Percentiles rank a stretch among this genome's conserved stretches.
These are phyloP conservation scores for Gliomastix tumulicola DNA, from an alignment of 2,329 filamentous ascomycete species.

Conservation along the genomic window DNA sequence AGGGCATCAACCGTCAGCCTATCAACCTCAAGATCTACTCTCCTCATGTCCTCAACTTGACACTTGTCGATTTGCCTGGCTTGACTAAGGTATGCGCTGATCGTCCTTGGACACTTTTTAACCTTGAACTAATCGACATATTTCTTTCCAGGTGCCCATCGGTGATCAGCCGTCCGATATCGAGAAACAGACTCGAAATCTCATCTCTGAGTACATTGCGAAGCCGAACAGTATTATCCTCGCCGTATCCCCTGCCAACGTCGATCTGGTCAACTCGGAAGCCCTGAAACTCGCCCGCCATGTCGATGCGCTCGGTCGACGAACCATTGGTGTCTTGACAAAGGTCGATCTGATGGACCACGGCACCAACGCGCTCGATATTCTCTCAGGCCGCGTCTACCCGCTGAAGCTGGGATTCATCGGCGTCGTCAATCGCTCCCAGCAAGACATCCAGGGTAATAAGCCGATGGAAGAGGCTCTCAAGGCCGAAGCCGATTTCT, in stretches of 20 bases:
- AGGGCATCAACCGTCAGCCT: conserved; percentile 93
- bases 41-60: conserved; percentile 91
- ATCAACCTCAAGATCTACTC: conserved; percentile 99
- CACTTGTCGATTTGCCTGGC: conserved; percentile 89
- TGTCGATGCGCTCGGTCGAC: conserved; percentile 88
- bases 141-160: conserved; percentile 68
- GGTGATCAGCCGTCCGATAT: conserved; percentile 97
- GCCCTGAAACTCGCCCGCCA: conserved; percentile 93
- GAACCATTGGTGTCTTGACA: conserved; percentile 94
- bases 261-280: conserved; percentile 97
- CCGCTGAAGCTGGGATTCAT: conserved; percentile 96
- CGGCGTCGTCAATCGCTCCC: conserved; percentile 93
- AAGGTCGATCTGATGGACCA: conserved; percentile 99
- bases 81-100: conserved; percentile 69
- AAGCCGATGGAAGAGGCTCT: conserved; percentile 93
- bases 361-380: conserved; percentile 94
- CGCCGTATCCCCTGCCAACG: conserved; percentile 93
- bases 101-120: not conserved
- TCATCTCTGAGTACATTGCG: conserved; percentile 97
- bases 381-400: conserved; percentile 94
- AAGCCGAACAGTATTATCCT: conserved; percentile 98
- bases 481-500: conserved; percentile 87
- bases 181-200: conserved; percentile 93
- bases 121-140: conserved; percentile 1
- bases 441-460: conserved; percentile 94